Conservation (phyloP, 192 early-diverging fungal genomes). For the Backusella parvicylindrica region DNA sequence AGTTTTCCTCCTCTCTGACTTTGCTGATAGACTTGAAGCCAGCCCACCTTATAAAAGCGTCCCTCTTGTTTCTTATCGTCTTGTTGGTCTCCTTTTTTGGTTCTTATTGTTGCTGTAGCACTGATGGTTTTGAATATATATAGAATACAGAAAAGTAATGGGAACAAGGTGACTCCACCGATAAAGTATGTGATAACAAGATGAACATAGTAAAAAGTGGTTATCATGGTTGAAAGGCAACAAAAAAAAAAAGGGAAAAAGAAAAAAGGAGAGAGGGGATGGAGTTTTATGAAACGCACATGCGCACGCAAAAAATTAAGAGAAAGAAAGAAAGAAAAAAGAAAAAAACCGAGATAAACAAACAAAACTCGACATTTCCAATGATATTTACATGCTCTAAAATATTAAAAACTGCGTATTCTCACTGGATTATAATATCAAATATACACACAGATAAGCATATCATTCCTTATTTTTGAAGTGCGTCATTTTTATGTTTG, state of each 20-base stretch:
- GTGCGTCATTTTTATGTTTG: too few relatives aligned
- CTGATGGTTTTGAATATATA: background rate
- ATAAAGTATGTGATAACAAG: slow-evolving; percentile 37
- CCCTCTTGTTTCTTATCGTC: background rate
- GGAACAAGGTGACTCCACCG: slow-evolving; percentile 43
- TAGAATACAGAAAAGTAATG: slow-evolving; percentile 15
- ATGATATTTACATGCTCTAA: too few relatives aligned
- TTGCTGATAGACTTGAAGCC: slow-evolving; percentile 26
- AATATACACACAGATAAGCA: too few relatives aligned
- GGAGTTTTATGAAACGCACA: too few relatives aligned
- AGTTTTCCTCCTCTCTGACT: background rate
- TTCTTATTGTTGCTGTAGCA: background rate
- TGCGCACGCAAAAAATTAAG: too few relatives aligned
- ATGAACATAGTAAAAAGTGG: background rate
- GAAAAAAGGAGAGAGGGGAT: background rate
- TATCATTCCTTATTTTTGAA: too few relatives aligned
- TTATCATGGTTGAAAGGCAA: background rate
- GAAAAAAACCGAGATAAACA: too few relatives aligned
- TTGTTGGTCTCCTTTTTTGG: background rate
- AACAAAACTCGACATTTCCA: too few relatives aligned
- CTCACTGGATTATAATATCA: too few relatives aligned
- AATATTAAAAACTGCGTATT: too few relatives aligned
- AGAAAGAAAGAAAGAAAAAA: too few relatives aligned
- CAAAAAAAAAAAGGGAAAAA: background rate
- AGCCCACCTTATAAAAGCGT: slow-evolving; percentile 25